Evolutionary conservation across 352 stramenopile species (phyloP).

Genomic region (Blastocystis sp.): DNA sequence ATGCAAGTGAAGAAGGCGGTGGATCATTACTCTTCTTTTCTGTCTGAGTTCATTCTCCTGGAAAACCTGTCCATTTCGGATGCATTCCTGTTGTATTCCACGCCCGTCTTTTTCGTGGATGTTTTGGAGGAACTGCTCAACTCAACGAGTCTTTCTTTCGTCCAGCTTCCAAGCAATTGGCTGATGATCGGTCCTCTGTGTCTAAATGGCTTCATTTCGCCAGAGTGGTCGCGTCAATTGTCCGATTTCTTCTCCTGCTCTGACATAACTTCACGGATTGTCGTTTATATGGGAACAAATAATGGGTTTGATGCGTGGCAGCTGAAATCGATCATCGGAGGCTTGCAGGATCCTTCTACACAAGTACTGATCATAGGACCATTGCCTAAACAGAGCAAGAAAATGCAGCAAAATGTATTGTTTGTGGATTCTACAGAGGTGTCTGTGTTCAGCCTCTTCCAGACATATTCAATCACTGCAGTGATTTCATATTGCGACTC

Average conservation of each 20-base stretch:
- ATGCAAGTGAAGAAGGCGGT: not conserved
- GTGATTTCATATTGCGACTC: constrained; percentile 29
- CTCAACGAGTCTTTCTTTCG: not conserved
- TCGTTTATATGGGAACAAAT: constrained; percentile 7
- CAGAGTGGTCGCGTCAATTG: not conserved
- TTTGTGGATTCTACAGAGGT: not conserved
- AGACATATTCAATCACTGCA: not conserved
- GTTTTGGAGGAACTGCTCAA: not conserved
- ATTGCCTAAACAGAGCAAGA: not conserved
- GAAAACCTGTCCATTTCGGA: not conserved
- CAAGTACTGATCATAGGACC: not conserved
- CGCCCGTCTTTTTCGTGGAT: constrained; percentile 4
- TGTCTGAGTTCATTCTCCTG: not conserved
- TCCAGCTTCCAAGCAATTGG: not conserved
- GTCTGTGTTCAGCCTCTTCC: not conserved
- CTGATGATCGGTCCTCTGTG: not conserved
- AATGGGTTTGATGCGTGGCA: constrained; percentile 32
- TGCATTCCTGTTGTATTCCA: constrained; percentile 1
- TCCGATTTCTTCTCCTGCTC: not conserved
- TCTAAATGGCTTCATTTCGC: not conserved
- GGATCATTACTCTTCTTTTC: not conserved
- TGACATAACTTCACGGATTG: not conserved
- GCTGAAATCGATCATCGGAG: not conserved
- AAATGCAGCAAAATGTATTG: not conserved
- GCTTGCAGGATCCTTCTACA: constrained; percentile 10